Percentiles rank a stretch among this genome's conserved stretches.
Conservation (phyloP, 2,329 filamentous ascomycete species). For the Monilinia aucupariae region DNA sequence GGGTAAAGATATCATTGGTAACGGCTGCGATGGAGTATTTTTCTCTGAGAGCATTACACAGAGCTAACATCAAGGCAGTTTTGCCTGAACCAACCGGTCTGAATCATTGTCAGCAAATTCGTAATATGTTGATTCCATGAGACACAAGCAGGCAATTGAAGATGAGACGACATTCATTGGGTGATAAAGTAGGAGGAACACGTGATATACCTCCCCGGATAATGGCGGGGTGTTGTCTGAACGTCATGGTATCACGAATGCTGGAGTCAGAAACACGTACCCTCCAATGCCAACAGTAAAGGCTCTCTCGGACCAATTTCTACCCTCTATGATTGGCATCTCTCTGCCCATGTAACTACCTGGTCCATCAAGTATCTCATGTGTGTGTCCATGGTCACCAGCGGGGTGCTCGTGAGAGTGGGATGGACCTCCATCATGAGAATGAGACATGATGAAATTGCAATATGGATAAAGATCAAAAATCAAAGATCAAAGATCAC, state of each 20-base stretch:
- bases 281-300: slow-evolving; percentile 98
- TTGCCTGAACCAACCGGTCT: slow-evolving; percentile 96
- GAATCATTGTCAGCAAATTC: slow-evolving; percentile 14
- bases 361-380: slow-evolving; percentile 91
- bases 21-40: slow-evolving; percentile 86
- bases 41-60: slow-evolving; percentile 77
- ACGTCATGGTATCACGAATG: slow-evolving; percentile 1
- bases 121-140: background rate
- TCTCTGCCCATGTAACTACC: slow-evolving; percentile 86
- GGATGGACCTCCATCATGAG: slow-evolving; percentile 41
- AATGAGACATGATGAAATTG: slow-evolving; percentile 23
- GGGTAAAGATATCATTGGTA: slow-evolving; percentile 98
- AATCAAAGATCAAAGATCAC: background rate
- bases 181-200: background rate
- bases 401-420: slow-evolving; percentile 49
- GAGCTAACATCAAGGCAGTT: slow-evolving; percentile 90
- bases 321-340: slow-evolving; percentile 86
- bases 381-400: slow-evolving; percentile 83
- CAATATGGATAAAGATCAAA: background rate
- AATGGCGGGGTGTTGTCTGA: slow-evolving; percentile 5
- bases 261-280: slow-evolving; percentile 43
- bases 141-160: background rate
- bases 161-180: background rate
- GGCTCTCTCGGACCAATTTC: slow-evolving; percentile 80
- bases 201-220: slow-evolving; percentile 21